Base-by-base conservation (phyloP, 2,329 filamentous ascomycete species). In the Ascochyta fabae region DNA sequence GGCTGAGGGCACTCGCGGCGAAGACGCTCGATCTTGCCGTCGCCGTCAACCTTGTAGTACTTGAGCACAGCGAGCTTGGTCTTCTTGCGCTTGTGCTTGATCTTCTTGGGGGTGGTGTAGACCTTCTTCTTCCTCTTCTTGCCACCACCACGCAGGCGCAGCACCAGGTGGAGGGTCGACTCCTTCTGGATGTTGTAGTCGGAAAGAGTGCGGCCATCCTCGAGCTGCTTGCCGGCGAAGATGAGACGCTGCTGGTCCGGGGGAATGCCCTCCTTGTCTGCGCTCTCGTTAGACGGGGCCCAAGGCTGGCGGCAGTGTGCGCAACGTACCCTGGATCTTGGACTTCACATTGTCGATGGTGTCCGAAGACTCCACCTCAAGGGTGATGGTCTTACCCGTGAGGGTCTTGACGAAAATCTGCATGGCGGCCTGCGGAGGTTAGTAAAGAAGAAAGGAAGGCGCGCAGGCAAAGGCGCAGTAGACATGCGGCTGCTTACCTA, bases 51-150 rank as follows among this genome's bases (percentile, higher is more conserved):
- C 91, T 99, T 99, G 91, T 99, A 99, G 91, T 99, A 99, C 90
- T 99, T 99, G 82, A 99, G 93, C 74, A 99, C 94, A 77, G 95
- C 95, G 81, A 99, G 86, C 90, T 99, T 99, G 88, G 91, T 96
- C 94, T 99, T 99, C 92, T 98, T 99, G 86, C 92, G 90, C 93
- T 99, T 99, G 90, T 99, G 95, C 95, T 99, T 99, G 90, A 99
- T 99, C 92, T 99, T 99, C 93, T 99, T 99, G 81, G 95, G 95
- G 77, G 95, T 99, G 80, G 92, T 98, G 91, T 99, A 99, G 74
- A 99, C 95, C 93, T 99, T 99, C 92, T 99, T 99, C 83, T 96
- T 89, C 91, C 98, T 97, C 92, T 99, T 99, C 76, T 79, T 79
- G 79, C 83, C 93, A 82, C 94, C 95, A 87, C 95, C 95, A 87